phyloP scores from a whole-genome alignment of 768 basidiomycete species.

The Leucosporidium creatinivorum region DNA sequence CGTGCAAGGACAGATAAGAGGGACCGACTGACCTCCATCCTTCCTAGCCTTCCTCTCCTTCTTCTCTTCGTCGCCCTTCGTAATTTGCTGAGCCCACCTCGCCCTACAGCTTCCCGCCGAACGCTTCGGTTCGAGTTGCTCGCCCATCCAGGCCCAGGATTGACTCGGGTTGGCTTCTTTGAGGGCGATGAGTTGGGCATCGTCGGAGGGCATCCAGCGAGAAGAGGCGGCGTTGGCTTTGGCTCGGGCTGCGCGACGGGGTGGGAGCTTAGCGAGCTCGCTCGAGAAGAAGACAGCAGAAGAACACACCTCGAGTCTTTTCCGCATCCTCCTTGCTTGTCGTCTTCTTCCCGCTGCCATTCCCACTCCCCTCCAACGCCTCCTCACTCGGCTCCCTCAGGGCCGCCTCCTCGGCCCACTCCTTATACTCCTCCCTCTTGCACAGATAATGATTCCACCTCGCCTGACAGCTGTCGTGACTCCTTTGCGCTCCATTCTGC shows the following conservation, averaged over 20 bases:
- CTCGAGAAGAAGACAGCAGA: too few relatives aligned
- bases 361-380: too few relatives aligned
- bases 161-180: not conserved
- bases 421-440: not conserved
- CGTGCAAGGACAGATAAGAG: too few relatives aligned
- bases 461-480: not conserved
- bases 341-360: not conserved
- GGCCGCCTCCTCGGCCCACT: too few relatives aligned
- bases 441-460: slow-evolving; percentile 4
- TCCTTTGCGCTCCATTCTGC: not conserved
- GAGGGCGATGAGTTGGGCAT: not conserved
- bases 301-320: not conserved
- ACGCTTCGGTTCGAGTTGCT: not conserved
- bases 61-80: too few relatives aligned
- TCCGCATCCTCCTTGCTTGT: not conserved
- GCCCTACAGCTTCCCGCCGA: not conserved
- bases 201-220: not conserved
- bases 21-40: too few relatives aligned
- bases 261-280: not conserved
- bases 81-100: slow-evolving; percentile 1
- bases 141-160: not conserved
- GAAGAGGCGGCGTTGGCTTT: slow-evolving; percentile 1
- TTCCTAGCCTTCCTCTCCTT: too few relatives aligned
- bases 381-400: too few relatives aligned
- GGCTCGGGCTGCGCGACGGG: not conserved